Percentiles rank a stretch among this genome's conserved stretches.
Evolutionary conservation across 2,329 filamentous ascomycete genomes (phyloP).

Genomic region (Pyrenochaeta sp.): DNA sequence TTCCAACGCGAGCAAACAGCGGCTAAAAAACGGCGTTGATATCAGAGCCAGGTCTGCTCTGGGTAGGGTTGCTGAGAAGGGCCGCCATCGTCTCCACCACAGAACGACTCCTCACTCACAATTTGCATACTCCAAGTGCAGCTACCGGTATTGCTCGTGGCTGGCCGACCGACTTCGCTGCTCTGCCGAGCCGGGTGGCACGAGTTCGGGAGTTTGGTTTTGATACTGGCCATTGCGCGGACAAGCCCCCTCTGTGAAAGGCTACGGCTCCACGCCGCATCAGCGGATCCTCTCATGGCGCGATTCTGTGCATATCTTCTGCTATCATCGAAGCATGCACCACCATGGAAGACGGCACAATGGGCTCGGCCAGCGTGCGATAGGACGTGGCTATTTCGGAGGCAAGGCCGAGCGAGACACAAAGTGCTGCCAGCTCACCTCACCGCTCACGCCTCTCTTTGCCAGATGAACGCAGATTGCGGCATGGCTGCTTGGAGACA

Average conservation of each 20-base stretch:
- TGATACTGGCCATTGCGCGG: not conserved
- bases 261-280: slow-evolving; percentile 14
- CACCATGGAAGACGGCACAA: slow-evolving; percentile 8
- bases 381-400: slow-evolving; percentile 15
- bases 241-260: too few relatives aligned
- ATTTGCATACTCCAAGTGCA: too few relatives aligned
- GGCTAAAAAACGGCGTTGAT: slow-evolving; percentile 24
- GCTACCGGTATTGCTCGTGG: not conserved
- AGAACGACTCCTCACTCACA: not conserved
- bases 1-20: slow-evolving; percentile 8
- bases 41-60: slow-evolving; percentile 11
- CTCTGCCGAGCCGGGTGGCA: slow-evolving; percentile 12
- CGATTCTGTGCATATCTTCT: slow-evolving; percentile 12
- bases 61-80: not conserved
- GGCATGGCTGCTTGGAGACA: slow-evolving; percentile 13
- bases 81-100: not conserved
- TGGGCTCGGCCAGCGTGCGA: slow-evolving; percentile 10
- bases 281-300: slow-evolving; percentile 13
- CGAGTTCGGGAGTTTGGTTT: slow-evolving; percentile 29
- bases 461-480: slow-evolving; percentile 23
- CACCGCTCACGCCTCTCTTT: slow-evolving; percentile 4
- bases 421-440: slow-evolving; percentile 12
- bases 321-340: slow-evolving; percentile 19
- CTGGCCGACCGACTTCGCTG: slow-evolving; percentile 2
- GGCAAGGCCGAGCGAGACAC: slow-evolving; percentile 17